Evolutionary conservation across 139 green algal genomes (phyloP).

Genomic region (Coccomyxa sp.): DNA sequence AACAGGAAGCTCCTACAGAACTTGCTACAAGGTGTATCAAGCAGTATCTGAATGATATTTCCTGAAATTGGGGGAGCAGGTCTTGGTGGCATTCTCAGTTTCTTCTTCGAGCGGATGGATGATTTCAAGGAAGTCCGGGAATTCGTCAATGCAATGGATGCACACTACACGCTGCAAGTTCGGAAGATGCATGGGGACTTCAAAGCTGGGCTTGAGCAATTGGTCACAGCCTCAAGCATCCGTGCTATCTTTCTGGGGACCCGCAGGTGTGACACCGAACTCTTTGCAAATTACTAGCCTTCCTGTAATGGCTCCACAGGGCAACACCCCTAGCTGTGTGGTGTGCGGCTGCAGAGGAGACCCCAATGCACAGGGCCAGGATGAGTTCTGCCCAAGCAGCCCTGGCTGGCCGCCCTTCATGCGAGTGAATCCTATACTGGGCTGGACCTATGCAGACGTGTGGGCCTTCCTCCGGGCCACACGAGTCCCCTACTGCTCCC

Average conservation of each 20-base stretch:
- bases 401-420: constrained; percentile 94
- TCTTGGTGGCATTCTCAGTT: constrained; percentile 60
- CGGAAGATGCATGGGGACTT: constrained; percentile 67
- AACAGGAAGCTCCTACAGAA: not conserved
- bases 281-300: not conserved
- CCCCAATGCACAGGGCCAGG: constrained; percentile 77
- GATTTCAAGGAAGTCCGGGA: constrained; percentile 74
- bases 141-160: constrained; percentile 36
- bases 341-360: constrained; percentile 52
- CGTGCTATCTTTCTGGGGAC: constrained; percentile 56
- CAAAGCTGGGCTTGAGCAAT: constrained; percentile 56
- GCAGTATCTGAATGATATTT: not conserved
- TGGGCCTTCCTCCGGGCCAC: constrained; percentile 78
- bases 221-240: constrained; percentile 41
- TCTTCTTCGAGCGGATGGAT: constrained; percentile 68
- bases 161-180: constrained; percentile 52
- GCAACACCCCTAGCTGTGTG: not conserved
- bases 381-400: constrained; percentile 82
- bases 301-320: not conserved
- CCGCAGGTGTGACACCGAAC: not conserved
- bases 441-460: constrained; percentile 92
- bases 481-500: constrained; percentile 66
- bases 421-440: constrained; percentile 93
- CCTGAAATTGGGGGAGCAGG: constrained; percentile 10
- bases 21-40: not conserved